phyloP scores from a whole-genome alignment of 306 rosid genomes.

The Pyrus pyrifolia region DNA sequence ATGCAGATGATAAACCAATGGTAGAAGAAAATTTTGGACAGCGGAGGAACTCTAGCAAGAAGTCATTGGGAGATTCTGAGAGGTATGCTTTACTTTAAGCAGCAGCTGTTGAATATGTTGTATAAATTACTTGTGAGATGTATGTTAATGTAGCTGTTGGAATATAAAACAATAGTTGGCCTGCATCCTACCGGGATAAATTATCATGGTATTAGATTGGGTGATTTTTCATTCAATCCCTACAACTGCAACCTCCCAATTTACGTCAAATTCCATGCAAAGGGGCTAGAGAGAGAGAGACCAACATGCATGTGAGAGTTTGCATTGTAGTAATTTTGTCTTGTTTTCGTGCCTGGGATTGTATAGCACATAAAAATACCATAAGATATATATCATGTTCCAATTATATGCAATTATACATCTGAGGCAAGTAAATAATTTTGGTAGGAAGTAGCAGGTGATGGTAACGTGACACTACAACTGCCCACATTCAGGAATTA shows the following conservation, averaged over 20 bases:
- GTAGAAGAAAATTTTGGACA: conserved; percentile 17
- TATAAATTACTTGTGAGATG: not conserved
- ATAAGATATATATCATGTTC: not conserved
- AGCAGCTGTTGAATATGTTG: not conserved
- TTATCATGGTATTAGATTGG: not conserved
- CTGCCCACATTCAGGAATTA: not conserved
- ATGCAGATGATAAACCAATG: conserved; percentile 16
- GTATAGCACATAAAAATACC: not conserved
- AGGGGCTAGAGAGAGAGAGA: not conserved
- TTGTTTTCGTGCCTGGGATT: not conserved
- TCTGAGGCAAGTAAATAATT: not conserved
- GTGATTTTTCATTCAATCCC: not conserved
- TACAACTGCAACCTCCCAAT: not conserved
- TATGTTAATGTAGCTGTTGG: not conserved
- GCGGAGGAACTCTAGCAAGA: conserved; percentile 29
- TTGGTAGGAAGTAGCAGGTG: not conserved
- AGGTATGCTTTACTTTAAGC: conserved; percentile 36
- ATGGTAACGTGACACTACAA: not conserved
- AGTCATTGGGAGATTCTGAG: conserved; percentile 30
- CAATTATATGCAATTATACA: not conserved
- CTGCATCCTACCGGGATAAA: not conserved
- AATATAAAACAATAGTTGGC: not conserved
- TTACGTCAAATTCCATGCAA: not conserved
- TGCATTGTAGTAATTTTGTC: not conserved
- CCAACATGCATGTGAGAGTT: not conserved